These are phyloP conservation scores for Anthoceros angustus DNA, from an alignment of 225 moss, liverwort and hornwort genomes.

Conservation along the genomic window DNA sequence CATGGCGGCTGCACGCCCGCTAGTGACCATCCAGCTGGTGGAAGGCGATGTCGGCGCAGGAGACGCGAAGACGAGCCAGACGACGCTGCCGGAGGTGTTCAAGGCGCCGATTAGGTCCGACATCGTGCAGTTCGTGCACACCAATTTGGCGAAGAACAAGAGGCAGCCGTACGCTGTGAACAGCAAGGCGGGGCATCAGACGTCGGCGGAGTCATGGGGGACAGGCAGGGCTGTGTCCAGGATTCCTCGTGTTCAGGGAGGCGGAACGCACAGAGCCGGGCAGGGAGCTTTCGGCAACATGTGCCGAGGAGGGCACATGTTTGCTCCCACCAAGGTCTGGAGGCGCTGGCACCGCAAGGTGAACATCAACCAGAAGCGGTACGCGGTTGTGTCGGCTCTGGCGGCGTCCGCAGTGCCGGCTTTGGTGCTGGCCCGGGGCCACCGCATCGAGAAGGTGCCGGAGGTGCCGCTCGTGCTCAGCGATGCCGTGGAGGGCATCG, in stretches of 20 bases:
- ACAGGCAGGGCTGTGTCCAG: slow-evolving; percentile 77
- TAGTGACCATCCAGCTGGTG: slow-evolving; percentile 46
- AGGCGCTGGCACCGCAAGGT: slow-evolving; percentile 89
- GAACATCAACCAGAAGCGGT: slow-evolving; percentile 88
- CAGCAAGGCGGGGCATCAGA: slow-evolving; percentile 78
- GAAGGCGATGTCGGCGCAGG: slow-evolving; percentile 33
- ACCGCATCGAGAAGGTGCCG: slow-evolving; percentile 62
- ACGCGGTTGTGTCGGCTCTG: slow-evolving; percentile 73
- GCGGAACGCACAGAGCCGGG: slow-evolving; percentile 86
- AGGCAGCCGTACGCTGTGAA: slow-evolving; percentile 81
- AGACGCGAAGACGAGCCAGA: slow-evolving; percentile 1
- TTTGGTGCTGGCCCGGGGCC: slow-evolving; percentile 60
- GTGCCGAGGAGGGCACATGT: slow-evolving; percentile 95
- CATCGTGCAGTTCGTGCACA: slow-evolving; percentile 56
- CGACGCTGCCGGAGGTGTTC: slow-evolving; percentile 43
- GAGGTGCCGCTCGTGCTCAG: slow-evolving; percentile 71
- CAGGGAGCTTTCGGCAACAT: slow-evolving; percentile 97
- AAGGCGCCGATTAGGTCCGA: slow-evolving; percentile 70
- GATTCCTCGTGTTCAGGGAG: slow-evolving; percentile 83
- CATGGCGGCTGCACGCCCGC: slow-evolving; percentile 56
- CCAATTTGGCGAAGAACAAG: slow-evolving; percentile 84
- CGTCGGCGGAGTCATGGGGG: slow-evolving; percentile 82
- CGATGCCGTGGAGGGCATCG: slow-evolving; percentile 52
- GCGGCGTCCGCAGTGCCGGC: slow-evolving; percentile 71
- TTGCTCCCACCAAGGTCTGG: slow-evolving; percentile 88